Base-by-base conservation (phyloP, 2,329 filamentous ascomycete genomes). In the Fusarium longipes region DNA sequence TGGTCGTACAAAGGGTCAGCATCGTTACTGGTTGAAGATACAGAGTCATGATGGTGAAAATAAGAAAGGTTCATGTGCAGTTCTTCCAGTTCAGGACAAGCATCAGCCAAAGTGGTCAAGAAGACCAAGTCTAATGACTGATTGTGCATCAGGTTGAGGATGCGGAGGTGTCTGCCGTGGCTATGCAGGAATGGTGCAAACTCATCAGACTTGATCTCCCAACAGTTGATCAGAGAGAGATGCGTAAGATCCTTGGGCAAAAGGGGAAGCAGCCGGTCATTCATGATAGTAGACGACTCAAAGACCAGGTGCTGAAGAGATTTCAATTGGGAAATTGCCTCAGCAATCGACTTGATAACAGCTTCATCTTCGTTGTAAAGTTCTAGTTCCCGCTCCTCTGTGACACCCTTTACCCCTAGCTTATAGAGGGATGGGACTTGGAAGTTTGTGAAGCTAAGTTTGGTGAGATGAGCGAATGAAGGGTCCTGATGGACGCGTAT, bases 31-130 rank as follows among this genome's bases (percentile, higher is more conserved):
- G 89, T 30, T 15, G 63, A 25, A 25, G 71, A 73, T 27, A 69
- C 87, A 45, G 85, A 86, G 51, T 85, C 82, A 59, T 92, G 87
- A 38, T 89, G 86, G 66, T 89, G 91, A 77, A 89, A 94, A 73
- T 93, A 96, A 15, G 88, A 89, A 50, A 96, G 81, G 70, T 97
- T 92, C 84, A 97, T 90, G 47, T 85, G 86, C 36, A 98, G 82
- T 24, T 86, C 84, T 71, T 90, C 83, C 8, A 98, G 82, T 5
- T 84, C 82, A 0, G 93, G 92, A 73, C 93, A 97, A 3, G 86
- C 84, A 6, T 80, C 76, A 18, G 86, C 88, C 43, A 98, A 79
- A 25, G 84, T 77, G 0, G 88, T 85, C 8, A 96, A 82, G 72
- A 97, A 97, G 0, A 85, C 87, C 38, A 97, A 79, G 71, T 89